Evolutionary conservation across 1,284 basidiomycete species (phyloP).

Genomic region (Heterobasidion annosum): DNA sequence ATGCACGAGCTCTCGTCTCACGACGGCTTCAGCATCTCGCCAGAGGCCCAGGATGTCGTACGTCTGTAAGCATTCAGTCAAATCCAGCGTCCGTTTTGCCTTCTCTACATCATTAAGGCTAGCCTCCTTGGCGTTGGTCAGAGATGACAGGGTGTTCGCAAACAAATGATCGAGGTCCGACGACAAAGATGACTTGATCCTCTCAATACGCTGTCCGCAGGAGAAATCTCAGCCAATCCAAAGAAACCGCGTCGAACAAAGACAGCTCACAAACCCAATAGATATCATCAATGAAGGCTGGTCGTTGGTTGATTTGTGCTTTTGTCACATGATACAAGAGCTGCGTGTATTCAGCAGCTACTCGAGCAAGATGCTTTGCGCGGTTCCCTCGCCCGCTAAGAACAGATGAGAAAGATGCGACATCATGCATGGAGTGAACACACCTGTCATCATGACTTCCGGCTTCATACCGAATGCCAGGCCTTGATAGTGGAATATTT

Average conservation of each 20-base stretch:
- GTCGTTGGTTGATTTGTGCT: conserved; percentile 57
- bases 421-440: conserved; percentile 1
- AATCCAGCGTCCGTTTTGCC: conserved; percentile 49
- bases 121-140: conserved; percentile 32
- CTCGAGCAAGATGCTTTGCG: conserved; percentile 79
- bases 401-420: neutral
- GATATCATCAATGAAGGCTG: conserved; percentile 73
- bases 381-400: conserved; percentile 50
- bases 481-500: conserved; percentile 15
- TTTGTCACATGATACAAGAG: conserved; percentile 86
- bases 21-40: conserved; percentile 80
- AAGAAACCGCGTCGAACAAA: conserved; percentile 5
- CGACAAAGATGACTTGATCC: conserved; percentile 72
- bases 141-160: conserved; percentile 37
- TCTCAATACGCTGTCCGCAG: conserved; percentile 59
- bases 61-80: conserved; percentile 74
- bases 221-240: conserved; percentile 1
- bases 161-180: conserved; percentile 81
- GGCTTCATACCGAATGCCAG: conserved; percentile 17
- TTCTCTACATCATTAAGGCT: conserved; percentile 48
- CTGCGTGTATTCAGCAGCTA: conserved; percentile 87
- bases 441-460: conserved; percentile 30
- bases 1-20: conserved; percentile 61
- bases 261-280: conserved; percentile 66
- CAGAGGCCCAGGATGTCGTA: conserved; percentile 79